Percentiles rank a stretch among this genome's conserved stretches.
phyloP scores from a whole-genome alignment of 164 flowering plant genomes.

The Piper betle region DNA sequence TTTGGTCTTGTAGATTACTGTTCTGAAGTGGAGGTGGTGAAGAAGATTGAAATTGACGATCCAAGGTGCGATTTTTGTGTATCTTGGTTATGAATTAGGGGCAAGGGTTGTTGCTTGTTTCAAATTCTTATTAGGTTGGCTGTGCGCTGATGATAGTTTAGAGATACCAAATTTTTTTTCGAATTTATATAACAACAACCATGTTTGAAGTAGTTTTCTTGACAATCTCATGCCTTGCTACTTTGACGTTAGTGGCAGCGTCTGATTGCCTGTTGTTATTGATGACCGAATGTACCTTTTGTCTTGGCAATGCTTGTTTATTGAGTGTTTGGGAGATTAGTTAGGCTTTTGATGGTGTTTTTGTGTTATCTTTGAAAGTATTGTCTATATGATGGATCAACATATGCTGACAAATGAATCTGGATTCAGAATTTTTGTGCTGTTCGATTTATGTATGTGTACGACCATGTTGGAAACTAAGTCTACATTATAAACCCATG shows the following conservation, averaged over 20 bases:
- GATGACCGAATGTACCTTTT: background rate
- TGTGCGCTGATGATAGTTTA: background rate
- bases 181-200: too few species aligned
- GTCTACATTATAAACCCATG: too few species aligned
- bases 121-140: background rate
- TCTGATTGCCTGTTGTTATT: background rate
- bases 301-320: too few species aligned
- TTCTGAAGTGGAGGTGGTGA: conserved; percentile 8
- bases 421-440: too few species aligned
- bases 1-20: conserved; percentile 10
- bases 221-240: background rate
- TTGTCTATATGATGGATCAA: too few species aligned
- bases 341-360: too few species aligned
- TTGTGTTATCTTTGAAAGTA: too few species aligned
- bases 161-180: background rate
- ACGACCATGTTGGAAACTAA: too few species aligned
- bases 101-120: background rate
- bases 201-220: background rate
- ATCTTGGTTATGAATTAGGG: background rate
- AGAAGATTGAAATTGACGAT: conserved; percentile 17
- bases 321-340: too few species aligned
- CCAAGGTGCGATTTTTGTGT: conserved; percentile 11
- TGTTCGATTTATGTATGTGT: too few species aligned
- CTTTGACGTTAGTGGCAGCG: background rate
- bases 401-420: too few species aligned